A percentile compares a stretch with the other conserved stretches of the same genome.
These are phyloP conservation scores for Xanthoconium purpureum DNA, from an alignment of 768 basidiomycete genomes.

Conservation along the genomic window DNA sequence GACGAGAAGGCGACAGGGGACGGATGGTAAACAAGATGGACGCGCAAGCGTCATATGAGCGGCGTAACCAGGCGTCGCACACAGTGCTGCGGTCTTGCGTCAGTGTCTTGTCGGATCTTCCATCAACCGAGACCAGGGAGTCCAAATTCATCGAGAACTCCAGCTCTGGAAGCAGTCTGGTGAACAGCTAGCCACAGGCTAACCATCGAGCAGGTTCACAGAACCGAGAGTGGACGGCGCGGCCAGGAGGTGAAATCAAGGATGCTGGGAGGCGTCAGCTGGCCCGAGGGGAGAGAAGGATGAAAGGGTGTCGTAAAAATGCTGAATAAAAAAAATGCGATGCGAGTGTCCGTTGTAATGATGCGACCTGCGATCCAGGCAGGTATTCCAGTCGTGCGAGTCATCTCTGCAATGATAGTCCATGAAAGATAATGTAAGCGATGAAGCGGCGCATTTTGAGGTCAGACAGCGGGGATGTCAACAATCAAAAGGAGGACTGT, in stretches of 20 bases:
- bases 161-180: conserved; percentile 21
- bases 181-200: conserved; percentile 40
- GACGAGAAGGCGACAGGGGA: conserved; percentile 40
- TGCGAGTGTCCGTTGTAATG: conserved; percentile 44
- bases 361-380: conserved; percentile 61
- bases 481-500: conserved; percentile 46
- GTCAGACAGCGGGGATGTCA: neutral
- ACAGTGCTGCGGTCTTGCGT: conserved; percentile 66
- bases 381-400: conserved; percentile 46
- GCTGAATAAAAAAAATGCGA: conserved; percentile 39
- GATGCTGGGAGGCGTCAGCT: conserved; percentile 19
- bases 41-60: conserved; percentile 45
- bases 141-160: conserved; percentile 51
- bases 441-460: conserved; percentile 27
- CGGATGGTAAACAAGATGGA: conserved; percentile 42
- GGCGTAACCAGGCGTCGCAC: conserved; percentile 53
- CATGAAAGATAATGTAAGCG: conserved; percentile 39
- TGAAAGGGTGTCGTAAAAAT: conserved; percentile 38
- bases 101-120: conserved; percentile 52
- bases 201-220: conserved; percentile 29
- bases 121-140: conserved; percentile 50
- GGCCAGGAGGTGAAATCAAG: conserved; percentile 42
- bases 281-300: conserved; percentile 20
- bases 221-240: conserved; percentile 46
- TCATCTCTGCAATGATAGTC: conserved; percentile 38